Evolutionary conservation across 192 early-diverging fungal species (phyloP), one percentile per base, ranked within the genome.

Genomic region (Funneliformis geosporum): DNA sequence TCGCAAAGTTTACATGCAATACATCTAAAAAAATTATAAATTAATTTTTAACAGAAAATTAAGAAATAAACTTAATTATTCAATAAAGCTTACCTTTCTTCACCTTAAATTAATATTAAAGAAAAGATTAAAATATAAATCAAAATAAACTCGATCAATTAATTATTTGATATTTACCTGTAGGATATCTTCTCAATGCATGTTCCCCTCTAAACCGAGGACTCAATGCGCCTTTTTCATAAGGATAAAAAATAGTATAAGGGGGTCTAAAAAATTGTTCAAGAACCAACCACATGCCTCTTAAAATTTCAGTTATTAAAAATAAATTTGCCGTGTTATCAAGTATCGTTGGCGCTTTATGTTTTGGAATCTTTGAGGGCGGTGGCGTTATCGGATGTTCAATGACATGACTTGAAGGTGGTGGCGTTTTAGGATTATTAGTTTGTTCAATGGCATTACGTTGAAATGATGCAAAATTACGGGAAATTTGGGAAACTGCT

Each of bases 1-100:
- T 99, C 96, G 79, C 97, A 99, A 60, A 99, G 85, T 82, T 99
- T 99, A 88, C 97, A 99, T 43, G 97, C 95, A 91, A 99, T 99
- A 83, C 96, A 99, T 61, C 97, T 94, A 65, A 64, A 27, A 73
- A 25, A 44, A 25, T 43, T 47, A 59, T 47, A 25, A 47, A 55
- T 50, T 70, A 21, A 39, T 21, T 12, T 39, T 42, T 70, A 0
- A 6, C 10, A 42, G 4, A 21, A 42, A 9, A 42, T 21, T 1
- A 40, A n/a, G 14, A 70, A n/a, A 40, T 39, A 27, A 18, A 72
- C n/a, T n/a, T n/a, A 33, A 74, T 12, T 42, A 42, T 39, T 27
- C 39, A 42, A 23, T 33, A 0, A 21, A 25, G 12, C n/a, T 11
- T 76, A 76, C 75, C 75, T 76, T 87, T 98, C 97, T 82, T 98